Percentiles rank a stretch among this genome's conserved stretches.
Conservation (phyloP, 805 yeast species). For the Kregervanrija delftensis region DNA sequence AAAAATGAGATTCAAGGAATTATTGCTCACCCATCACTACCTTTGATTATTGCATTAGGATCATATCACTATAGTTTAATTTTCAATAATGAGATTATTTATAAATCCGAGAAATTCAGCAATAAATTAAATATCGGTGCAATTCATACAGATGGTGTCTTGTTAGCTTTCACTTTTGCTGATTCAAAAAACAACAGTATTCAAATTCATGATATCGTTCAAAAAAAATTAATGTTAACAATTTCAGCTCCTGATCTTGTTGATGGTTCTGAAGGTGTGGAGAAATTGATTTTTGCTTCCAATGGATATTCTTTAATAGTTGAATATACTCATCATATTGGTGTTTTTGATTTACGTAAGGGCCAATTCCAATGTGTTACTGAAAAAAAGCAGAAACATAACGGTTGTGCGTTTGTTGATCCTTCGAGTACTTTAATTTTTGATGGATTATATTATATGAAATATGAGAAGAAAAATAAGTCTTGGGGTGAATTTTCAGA, state of each 20-base stretch:
- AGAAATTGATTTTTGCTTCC: constrained; percentile 12
- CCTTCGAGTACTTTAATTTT: constrained; percentile 4
- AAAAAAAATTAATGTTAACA: constrained; percentile 30
- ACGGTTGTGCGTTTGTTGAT: constrained; percentile 6
- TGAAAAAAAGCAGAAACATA: not conserved
- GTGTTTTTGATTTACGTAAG: constrained; percentile 22
- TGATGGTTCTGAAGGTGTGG: constrained; percentile 7
- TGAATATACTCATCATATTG: constrained; percentile 9
- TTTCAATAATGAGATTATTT: constrained; percentile 3
- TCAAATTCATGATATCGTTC: constrained; percentile 33
- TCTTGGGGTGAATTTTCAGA: constrained; percentile 1
- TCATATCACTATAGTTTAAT: not conserved
- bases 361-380: constrained; percentile 2
- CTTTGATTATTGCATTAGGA: constrained; percentile 2
- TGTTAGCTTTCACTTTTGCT: constrained; percentile 9
- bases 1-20: constrained; percentile 2
- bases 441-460: constrained; percentile 1
- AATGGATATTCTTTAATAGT: constrained; percentile 57
- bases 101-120: constrained; percentile 3
- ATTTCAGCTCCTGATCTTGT: constrained; percentile 15
- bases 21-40: constrained; percentile 12
- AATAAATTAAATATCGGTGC: constrained; percentile 2
- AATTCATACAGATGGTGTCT: constrained; percentile 16
- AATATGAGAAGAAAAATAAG: constrained; percentile 7
- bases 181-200: constrained; percentile 25